Evolutionary conservation across 331 rosid genomes (phyloP), one percentile per base, ranked within the genome.

Genomic region (Ulmus americana): DNA sequence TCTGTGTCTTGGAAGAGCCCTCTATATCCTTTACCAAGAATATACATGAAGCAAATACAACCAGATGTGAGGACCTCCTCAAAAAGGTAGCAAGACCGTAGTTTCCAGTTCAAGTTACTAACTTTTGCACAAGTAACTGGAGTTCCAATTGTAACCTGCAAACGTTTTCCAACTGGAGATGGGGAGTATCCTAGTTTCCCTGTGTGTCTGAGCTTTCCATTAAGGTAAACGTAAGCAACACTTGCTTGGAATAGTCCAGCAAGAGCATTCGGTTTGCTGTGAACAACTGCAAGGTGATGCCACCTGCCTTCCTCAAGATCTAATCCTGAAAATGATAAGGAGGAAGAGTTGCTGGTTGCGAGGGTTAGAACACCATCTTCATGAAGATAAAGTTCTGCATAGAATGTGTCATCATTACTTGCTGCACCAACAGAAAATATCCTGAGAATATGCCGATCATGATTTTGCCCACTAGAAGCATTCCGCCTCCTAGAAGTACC

Each of bases 221-320:
- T 85, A 39, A 95, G 83, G 83, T 95, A 95, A 66, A 90, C 96
- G 76, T 84, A 81, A 20, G 99, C 99, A 85, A 95, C 85, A 74
- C 99, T 95, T 41, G 99, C 97, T 78, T 95, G 99, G 69, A 95
- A 95, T 61, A 95, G 79, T 69, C 99, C 99, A 80, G 99, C 95
- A 70, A 94, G 97, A 84, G 99, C 99, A 84, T 94, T 94, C 48
- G 99, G 99, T 67, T 95, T 95, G 84, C 88, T 90, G 80, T 95
- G 99, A 68, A 95, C 82, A 76, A 95, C 92, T 64, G 96, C 99
- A 65, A 95, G 96, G 76, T 95, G 99, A 84, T 95, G 97, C 99
- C 99, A 95, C 81, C 99, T 85, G 79, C 87, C 96, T 80, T 95
- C 99, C 76, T 87, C 97, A 60, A 87, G 85, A 64, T 90, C 97